Evolutionary conservation across 805 yeast species (phyloP), one percentile per base, ranked within the genome.

Genomic region (Sugiyamaella chiloensis): DNA sequence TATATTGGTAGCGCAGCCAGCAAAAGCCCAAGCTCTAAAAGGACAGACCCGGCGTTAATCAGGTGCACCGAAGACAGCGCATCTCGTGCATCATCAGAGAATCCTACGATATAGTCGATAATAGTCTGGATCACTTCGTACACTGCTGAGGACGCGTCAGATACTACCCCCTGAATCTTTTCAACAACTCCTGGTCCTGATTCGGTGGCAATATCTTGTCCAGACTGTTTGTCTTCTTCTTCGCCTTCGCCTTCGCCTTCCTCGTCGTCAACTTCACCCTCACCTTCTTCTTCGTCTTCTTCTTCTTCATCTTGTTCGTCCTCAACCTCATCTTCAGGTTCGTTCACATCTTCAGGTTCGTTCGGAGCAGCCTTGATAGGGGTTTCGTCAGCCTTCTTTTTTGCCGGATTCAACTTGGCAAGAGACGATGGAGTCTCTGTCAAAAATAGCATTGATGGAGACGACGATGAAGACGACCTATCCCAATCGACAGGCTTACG

Each of bases 41-140:
- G 8, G 30, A 34, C 41, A 19, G 43, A 52, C 23, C 36, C 43
- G 9, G 37, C 20, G 40, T 53, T 59, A 39, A 66, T 54, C n/a
- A 66, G 42, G 32, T 58, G 59, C 31, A 65, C 54, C 5, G 64
- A 50, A 42, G 68, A 61, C 30, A 66, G 56, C 17, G 36, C 14
- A 40, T 52, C 46, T 51, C 57, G 62, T 14, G 59, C 40, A 5
- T 48, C 32, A 27, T 52, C 42, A 24, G 59, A 55, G 29, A 40
- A 26, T 27, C 51, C 48, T 5, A 12, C n/a, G 20, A 47, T 24
- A 11, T 45, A 29, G 29, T 61, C 63, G 17, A 47, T 31, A n/a
- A 20, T 32, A 19, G 32, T 31, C 26, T 12, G 30, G 17, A 24
- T 12, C 21, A 29, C 19, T n/a, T 48, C 55, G 23, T 31, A 23